Conservation (phyloP, 1,139 yeast genomes). For the Pichia sp. region DNA sequence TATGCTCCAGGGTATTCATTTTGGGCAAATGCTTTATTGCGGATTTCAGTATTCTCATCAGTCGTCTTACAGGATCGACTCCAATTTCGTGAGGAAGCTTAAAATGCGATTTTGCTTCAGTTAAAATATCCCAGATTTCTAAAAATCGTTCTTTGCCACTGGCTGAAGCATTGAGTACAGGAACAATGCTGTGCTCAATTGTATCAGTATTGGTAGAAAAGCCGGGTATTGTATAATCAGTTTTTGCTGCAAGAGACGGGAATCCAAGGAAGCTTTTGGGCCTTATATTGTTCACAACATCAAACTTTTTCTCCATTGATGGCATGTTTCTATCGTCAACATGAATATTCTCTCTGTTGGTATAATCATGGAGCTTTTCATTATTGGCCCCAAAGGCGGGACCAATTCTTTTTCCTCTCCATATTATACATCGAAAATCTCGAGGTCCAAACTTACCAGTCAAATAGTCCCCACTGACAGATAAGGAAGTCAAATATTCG, state of each 20-base stretch:
- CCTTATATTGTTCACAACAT: neutral
- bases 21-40: constrained; percentile 12
- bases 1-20: neutral
- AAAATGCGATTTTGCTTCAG: constrained; percentile 22
- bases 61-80: constrained; percentile 12
- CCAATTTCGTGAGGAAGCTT: constrained; percentile 20
- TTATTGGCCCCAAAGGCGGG: constrained; percentile 22
- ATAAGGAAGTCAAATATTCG: constrained; percentile 19
- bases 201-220: too few relatives aligned
- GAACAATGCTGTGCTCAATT: neutral
- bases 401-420: constrained; percentile 18
- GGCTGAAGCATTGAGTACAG: constrained; percentile 2
- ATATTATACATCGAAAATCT: constrained; percentile 16
- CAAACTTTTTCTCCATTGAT: neutral
- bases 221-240: neutral
- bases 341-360: neutral
- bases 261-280: neutral
- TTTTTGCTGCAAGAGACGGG: neutral
- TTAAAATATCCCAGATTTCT: constrained; percentile 17
- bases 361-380: constrained; percentile 9
- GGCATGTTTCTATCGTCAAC: neutral
- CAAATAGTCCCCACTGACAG: constrained; percentile 23
- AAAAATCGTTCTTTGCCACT: constrained; percentile 4
- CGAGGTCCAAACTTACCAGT: constrained; percentile 22
- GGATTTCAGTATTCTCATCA: constrained; percentile 10